These are phyloP conservation scores for Erigeron canadensis DNA, from an alignment of 129 eudicot genomes.

Conservation along the genomic window DNA sequence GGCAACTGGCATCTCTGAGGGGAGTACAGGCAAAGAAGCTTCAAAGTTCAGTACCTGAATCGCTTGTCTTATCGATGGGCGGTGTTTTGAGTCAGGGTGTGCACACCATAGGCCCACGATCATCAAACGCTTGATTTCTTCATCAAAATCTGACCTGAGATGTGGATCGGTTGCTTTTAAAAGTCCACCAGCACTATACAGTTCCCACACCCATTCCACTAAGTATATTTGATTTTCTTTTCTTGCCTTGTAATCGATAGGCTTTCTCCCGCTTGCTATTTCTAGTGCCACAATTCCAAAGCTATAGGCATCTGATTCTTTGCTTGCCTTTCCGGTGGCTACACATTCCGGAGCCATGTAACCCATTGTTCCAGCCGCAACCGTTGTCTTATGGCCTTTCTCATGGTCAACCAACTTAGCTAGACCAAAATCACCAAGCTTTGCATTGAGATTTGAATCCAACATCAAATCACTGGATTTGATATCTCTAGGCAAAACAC, in stretches of 20 bases:
- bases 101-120: constrained; percentile 54
- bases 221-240: constrained; percentile 18
- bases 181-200: constrained; percentile 21
- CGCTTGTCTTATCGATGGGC: constrained; percentile 42
- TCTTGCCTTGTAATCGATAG: neutral
- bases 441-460: constrained; percentile 33
- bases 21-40: too few species aligned
- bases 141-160: constrained; percentile 22
- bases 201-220: constrained; percentile 34
- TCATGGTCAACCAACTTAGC: constrained; percentile 46
- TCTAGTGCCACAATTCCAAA: constrained; percentile 34
- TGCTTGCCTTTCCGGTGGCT: constrained; percentile 19
- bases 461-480: constrained; percentile 38
- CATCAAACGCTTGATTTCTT: constrained; percentile 37
- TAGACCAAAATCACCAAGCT: constrained; percentile 45
- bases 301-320: constrained; percentile 33
- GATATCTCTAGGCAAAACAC: constrained; percentile 42
- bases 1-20: too few species aligned
- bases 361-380: constrained; percentile 37
- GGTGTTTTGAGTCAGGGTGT: constrained; percentile 35
- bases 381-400: constrained; percentile 25
- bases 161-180: constrained; percentile 34
- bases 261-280: constrained; percentile 33
- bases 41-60: too few species aligned
- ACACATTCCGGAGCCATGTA: constrained; percentile 36